Evolutionary conservation across 768 basidiomycete genomes (phyloP).

Genomic region (Trametes punicea): DNA sequence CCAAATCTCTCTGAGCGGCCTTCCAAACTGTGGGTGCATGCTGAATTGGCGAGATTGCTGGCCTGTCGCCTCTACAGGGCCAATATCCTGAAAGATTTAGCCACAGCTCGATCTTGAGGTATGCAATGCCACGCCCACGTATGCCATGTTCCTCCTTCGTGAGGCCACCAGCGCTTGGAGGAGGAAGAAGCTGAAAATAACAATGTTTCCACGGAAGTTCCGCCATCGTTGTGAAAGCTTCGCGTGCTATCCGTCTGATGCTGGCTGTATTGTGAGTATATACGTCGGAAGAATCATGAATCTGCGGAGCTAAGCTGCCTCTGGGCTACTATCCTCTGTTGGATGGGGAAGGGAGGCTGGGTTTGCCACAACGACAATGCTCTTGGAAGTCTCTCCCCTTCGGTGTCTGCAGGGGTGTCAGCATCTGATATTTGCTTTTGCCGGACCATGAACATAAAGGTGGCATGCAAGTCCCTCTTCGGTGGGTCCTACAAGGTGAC

Average conservation of each 20-base stretch:
- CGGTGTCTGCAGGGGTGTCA: conserved; percentile 23
- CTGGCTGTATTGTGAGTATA: conserved; percentile 12
- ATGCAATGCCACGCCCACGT: conserved; percentile 43
- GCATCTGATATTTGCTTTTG: not conserved
- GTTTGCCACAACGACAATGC: conserved; percentile 57
- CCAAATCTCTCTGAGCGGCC: too few species aligned
- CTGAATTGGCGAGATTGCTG: conserved; percentile 49
- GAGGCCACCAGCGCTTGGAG: conserved; percentile 46
- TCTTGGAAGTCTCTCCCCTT: conserved; percentile 33
- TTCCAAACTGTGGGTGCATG: conserved; percentile 28
- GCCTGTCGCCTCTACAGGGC: conserved; percentile 49
- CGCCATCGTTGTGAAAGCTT: conserved; percentile 48
- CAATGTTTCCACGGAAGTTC: conserved; percentile 59
- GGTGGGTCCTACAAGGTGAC: conserved; percentile 60
- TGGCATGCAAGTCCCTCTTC: conserved; percentile 54
- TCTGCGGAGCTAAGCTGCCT: conserved; percentile 59
- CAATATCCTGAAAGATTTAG: conserved; percentile 36
- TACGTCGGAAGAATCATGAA: conserved; percentile 57
- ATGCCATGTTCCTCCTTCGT: not conserved
- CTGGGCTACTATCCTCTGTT: conserved; percentile 51
- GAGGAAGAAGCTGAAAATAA: conserved; percentile 50
- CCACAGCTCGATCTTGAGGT: conserved; percentile 38
- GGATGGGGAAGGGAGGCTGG: conserved; percentile 54
- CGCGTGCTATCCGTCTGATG: not conserved
- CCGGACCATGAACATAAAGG: conserved; percentile 49